Evolutionary conservation across 2,329 filamentous ascomycete genomes (phyloP), one percentile per base, ranked within the genome.

Genomic region (Penicillium vulpinum): DNA sequence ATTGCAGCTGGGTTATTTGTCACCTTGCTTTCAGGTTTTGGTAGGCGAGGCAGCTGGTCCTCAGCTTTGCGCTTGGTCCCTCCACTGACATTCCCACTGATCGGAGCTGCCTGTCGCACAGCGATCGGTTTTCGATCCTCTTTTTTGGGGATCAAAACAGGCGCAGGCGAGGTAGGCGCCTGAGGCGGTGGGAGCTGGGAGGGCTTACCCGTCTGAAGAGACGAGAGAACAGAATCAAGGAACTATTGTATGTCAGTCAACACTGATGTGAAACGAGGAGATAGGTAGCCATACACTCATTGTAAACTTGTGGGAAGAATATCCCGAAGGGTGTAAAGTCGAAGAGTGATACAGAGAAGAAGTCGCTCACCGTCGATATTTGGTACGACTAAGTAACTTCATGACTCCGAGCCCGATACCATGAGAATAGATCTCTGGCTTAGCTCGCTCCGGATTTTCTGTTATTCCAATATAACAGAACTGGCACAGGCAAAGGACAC

Each of bases 151-250:
- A 59, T 55, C 2, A 66, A 60, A 6, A 66, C 66, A 10, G 71
- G 57, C 18, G 59, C 55, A 15, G 67, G 63, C 24, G 67, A 51
- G 29, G 67, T 63, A n/a, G 67, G 64, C 13, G 64, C 58, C 33
- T 62, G 67, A 24, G 67, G 57, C 11, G 65, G 63, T n/a, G 71
- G 66, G 24, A 68, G 57, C 35, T 63, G 65, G 28, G 71, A 57
- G 38, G 72, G 70, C 41, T 71, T 73, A 21, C 75, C 76, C 58
- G 73, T 77, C 65, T 78, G 77, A 58, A 82, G 78, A 38, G 79
- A 81, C 56, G 78, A 77, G 58, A 82, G 75, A 38, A 82, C 75
- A 22, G 80, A 81, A 65, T 79, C 79, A 56, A 82, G 75, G 61
- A 81, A 81, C 78, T 81, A 57, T n/a, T 26, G 13, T 41, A 49